Evolutionary conservation across 805 yeast species (phyloP), one percentile per base, ranked within the genome.

Genomic region (Saturnispora besseyi): DNA sequence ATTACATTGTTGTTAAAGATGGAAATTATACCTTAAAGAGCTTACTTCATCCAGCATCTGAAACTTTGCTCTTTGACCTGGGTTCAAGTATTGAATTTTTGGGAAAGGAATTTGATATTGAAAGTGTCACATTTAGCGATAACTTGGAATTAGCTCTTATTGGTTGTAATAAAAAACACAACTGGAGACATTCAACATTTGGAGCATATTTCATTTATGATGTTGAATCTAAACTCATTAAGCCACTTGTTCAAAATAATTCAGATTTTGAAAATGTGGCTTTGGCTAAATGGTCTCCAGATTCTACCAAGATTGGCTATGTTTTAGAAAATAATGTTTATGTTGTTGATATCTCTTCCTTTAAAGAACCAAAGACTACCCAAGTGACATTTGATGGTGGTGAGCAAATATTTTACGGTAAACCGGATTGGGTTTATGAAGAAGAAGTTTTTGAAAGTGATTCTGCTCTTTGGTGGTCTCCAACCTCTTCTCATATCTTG

Each of bases 351-450:
- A 51, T 53, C 51, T 55, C 33, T 18, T 47, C 60, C 37, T 52
- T 58, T 40, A 26, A 44, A 30, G 46, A 54, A 28, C 53, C 62
- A 18, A 55, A 68, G 0, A 57, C 68, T 0, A 67, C 59, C 5
- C 82, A 79, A 54, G 66, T 86, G 12, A 85, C 96, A 0, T 52
- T 53, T 38, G 93, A 85, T 59, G 96, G 96, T 13, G 80, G 81
- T 32, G 74, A 71, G 1, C 74, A 78, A 54, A 71, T 87, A 7
- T 87, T 88, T 66, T 84, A 89, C 61, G 96, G 96, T 2, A 82
- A 82, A 53, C 95, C 96, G 0, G 96, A 88, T 61, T 88, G 96
- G 96, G 95, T 87, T 7, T 88, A 88, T 57, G 96, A 89, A 61
- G 96, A 88, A 57, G 96, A 88, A 64, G 93, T 88, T 0, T 74